Evolutionary conservation across 768 basidiomycete species (phyloP).

Genomic region (Erythrobasidium yunnanense): DNA sequence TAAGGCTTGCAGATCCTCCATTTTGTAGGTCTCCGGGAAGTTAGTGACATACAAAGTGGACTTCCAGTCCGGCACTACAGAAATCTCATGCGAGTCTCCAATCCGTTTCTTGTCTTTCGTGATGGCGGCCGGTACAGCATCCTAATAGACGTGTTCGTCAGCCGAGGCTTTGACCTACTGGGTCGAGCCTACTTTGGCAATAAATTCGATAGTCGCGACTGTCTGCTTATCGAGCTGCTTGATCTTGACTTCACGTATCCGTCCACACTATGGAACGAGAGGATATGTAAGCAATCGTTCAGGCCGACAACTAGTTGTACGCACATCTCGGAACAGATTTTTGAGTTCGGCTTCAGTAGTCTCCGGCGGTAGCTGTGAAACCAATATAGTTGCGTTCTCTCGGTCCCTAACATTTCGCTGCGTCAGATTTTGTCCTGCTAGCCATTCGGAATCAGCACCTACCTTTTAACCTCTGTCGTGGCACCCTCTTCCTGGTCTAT

Average conservation of each 20-base stretch:
- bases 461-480: not conserved
- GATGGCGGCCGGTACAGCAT: constrained; percentile 69
- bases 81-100: constrained; percentile 60
- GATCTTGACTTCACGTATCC: constrained; percentile 71
- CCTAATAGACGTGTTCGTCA: constrained; percentile 44
- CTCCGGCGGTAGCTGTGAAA: constrained; percentile 57
- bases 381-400: constrained; percentile 85
- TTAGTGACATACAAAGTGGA: constrained; percentile 93
- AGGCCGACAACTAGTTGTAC: constrained; percentile 35
- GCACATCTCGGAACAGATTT: constrained; percentile 72
- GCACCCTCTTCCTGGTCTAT: not conserved
- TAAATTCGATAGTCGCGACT: constrained; percentile 84
- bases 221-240: constrained; percentile 51
- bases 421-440: not conserved
- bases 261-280: constrained; percentile 59
- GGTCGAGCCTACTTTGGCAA: constrained; percentile 47
- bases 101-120: constrained; percentile 91
- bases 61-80: constrained; percentile 82
- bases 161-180: constrained; percentile 9
- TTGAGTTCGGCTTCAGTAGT: constrained; percentile 56
- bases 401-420: constrained; percentile 53
- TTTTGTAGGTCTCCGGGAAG: constrained; percentile 76
- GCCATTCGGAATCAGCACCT: not conserved
- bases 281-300: not conserved
- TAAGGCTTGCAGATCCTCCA: constrained; percentile 59